Conservation (phyloP, 805 yeast species). For the Candida berthetii region DNA sequence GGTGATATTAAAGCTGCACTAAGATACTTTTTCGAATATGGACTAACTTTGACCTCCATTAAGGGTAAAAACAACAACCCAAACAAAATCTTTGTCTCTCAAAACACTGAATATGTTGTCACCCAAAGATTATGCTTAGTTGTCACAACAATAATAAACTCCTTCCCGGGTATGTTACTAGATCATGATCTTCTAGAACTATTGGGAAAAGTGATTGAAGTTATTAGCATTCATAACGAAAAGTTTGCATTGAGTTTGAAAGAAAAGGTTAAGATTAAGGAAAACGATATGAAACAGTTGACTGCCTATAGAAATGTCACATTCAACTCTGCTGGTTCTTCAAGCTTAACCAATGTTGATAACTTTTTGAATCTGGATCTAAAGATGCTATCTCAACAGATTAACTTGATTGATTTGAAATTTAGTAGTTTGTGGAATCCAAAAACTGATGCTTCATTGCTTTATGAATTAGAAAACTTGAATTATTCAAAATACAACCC, state of each 20-base stretch:
- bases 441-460: slow-evolving; percentile 65
- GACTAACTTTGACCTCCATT: slow-evolving; percentile 26
- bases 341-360: slow-evolving; percentile 26
- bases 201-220: slow-evolving; percentile 46
- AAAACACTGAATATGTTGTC: slow-evolving; percentile 30
- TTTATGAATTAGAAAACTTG: slow-evolving; percentile 38
- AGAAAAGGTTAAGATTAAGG: slow-evolving; percentile 42
- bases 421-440: slow-evolving; percentile 76
- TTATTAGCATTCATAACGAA: slow-evolving; percentile 40
- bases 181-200: slow-evolving; percentile 55
- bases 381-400: slow-evolving; percentile 51
- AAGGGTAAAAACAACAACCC: slow-evolving; percentile 14
- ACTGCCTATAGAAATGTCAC: slow-evolving; percentile 17
- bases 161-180: slow-evolving; percentile 64
- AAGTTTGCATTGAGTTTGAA: slow-evolving; percentile 49
- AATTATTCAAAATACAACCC: slow-evolving; percentile 56
- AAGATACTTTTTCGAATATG: slow-evolving; percentile 36
- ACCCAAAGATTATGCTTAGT: slow-evolving; percentile 47
- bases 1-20: slow-evolving; percentile 40
- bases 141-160: slow-evolving; percentile 47
- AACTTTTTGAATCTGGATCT: slow-evolving; percentile 50
- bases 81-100: slow-evolving; percentile 18
- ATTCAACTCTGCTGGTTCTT: slow-evolving; percentile 16
- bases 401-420: slow-evolving; percentile 60
- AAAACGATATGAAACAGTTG: slow-evolving; percentile 34